Percentiles rank a stretch among this genome's conserved stretches.
These are phyloP conservation scores for Chloromonas sp. DNA, from an alignment of 163 green algal genomes.

Conservation along the genomic window DNA sequence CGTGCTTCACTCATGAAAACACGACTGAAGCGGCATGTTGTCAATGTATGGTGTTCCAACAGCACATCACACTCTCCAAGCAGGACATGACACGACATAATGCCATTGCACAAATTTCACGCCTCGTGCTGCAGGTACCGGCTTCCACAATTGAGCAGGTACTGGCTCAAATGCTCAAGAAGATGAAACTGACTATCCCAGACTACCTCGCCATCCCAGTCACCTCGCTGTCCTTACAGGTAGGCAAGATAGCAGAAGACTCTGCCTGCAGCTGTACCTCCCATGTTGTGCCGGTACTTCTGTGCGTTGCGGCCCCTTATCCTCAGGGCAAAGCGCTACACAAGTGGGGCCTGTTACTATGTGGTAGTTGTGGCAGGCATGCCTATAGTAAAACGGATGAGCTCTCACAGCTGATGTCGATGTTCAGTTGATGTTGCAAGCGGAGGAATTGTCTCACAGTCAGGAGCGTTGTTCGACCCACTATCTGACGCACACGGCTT, in stretches of 20 bases:
- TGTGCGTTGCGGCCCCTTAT: neutral
- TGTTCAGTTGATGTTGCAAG: neutral
- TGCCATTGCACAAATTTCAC: neutral
- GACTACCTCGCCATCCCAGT: constrained; percentile 18
- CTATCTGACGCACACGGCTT: no score
- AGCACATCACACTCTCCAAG: neutral
- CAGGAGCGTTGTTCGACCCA: neutral
- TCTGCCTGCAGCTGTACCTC: neutral
- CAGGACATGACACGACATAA: no score
- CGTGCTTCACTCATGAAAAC: neutral
- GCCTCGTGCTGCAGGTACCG: neutral
- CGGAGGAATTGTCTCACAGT: neutral
- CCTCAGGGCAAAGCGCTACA: neutral
- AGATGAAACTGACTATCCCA: neutral
- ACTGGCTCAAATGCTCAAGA: neutral
- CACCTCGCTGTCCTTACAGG: constrained; percentile 22
- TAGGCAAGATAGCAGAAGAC: neutral
- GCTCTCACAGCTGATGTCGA: neutral
- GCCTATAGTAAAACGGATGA: no score
- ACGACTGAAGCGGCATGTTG: neutral
- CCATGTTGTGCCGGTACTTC: neutral
- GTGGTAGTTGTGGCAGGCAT: no score
- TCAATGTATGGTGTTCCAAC: neutral
- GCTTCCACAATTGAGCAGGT: neutral
- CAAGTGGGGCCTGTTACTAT: no score